Evolutionary conservation across 768 basidiomycete genomes (phyloP).

Genomic region (Mycena venus): DNA sequence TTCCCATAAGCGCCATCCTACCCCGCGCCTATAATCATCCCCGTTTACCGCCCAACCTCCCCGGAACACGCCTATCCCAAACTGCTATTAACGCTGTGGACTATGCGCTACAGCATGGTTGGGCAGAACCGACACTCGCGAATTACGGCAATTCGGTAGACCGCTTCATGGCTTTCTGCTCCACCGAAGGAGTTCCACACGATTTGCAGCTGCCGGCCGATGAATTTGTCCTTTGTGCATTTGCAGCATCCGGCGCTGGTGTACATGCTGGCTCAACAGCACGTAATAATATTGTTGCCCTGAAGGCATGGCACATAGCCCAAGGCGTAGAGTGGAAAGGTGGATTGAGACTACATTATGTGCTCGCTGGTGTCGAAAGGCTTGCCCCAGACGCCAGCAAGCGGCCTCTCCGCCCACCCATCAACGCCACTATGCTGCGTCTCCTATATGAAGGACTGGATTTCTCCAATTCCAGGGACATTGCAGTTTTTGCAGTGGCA

Average conservation of each 20-base stretch:
- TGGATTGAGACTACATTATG: neutral
- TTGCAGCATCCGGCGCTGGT: neutral
- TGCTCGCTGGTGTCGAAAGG: neutral
- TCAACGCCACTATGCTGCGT: neutral
- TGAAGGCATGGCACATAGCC: slow-evolving; percentile 5
- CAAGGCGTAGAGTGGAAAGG: neutral
- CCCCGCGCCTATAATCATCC: neutral
- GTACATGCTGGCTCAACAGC: slow-evolving; percentile 1
- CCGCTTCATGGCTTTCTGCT: neutral
- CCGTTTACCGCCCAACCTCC: neutral
- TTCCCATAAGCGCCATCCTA: too few relatives aligned
- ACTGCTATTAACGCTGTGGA: neutral
- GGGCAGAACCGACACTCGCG: neutral
- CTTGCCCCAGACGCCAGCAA: neutral
- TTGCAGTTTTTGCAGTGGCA: neutral
- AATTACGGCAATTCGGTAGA: neutral
- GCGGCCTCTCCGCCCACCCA: neutral
- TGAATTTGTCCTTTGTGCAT: slow-evolving; percentile 2
- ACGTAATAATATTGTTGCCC: slow-evolving; percentile 4
- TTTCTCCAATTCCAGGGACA: neutral
- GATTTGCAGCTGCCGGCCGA: neutral
- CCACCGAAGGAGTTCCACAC: neutral
- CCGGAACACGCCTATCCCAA: neutral
- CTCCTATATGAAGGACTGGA: neutral
- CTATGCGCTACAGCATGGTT: neutral